These are phyloP conservation scores for Aspergillus alliaceus DNA, from an alignment of 2,329 filamentous ascomycete genomes.

Conservation along the genomic window DNA sequence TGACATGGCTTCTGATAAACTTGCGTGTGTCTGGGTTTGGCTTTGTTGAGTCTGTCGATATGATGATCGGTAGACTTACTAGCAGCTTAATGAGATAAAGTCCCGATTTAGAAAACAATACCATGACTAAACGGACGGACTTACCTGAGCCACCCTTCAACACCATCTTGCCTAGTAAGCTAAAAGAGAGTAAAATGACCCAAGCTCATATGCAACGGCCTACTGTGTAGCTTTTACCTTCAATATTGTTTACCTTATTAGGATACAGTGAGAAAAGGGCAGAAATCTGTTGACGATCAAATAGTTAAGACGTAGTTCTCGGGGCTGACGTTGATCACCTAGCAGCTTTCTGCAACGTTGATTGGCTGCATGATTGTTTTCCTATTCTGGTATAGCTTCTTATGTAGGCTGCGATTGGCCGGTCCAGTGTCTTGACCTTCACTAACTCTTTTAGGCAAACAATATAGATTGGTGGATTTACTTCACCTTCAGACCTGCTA, in stretches of 20 bases:
- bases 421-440: background rate
- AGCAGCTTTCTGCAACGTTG: background rate
- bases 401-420: background rate
- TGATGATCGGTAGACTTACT: background rate
- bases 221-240: background rate
- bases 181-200: too few relatives aligned
- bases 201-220: too few relatives aligned
- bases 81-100: background rate
- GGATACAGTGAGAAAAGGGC: background rate
- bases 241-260: background rate
- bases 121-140: background rate
- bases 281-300: background rate
- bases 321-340: background rate
- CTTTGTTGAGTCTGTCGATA: slow-evolving; percentile 15
- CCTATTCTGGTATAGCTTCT: background rate
- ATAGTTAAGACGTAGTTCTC: background rate
- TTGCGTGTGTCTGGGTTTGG: slow-evolving; percentile 32
- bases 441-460: background rate
- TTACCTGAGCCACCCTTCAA: background rate
- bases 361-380: background rate
- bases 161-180: too few relatives aligned
- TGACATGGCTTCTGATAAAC: slow-evolving; percentile 44
- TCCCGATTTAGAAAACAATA: too few relatives aligned
- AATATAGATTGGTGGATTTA: background rate
- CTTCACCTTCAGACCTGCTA: background rate